Conservation (phyloP, 495 filamentous ascomycete species). For the Polyplosphaeria fusca region DNA sequence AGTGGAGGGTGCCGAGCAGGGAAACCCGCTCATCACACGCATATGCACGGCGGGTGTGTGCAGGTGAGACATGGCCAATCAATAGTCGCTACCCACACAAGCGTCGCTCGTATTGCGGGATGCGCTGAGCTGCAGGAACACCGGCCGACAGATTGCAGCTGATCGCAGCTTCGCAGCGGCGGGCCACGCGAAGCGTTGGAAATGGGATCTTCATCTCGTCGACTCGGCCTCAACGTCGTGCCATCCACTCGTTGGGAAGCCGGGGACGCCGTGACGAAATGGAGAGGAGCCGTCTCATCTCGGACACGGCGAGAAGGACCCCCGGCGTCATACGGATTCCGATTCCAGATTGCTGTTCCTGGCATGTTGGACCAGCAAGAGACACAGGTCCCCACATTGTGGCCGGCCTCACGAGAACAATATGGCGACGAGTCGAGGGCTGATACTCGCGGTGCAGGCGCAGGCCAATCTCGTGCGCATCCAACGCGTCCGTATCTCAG, state of each 20-base stretch:
- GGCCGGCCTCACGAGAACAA: conserved; percentile 27
- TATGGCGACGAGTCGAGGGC: conserved; percentile 8
- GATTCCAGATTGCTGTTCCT: conserved; percentile 26
- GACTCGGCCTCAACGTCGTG: neutral
- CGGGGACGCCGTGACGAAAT: neutral
- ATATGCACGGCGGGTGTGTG: conserved; percentile 36
- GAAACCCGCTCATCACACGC: conserved; percentile 31
- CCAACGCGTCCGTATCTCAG: conserved; percentile 19
- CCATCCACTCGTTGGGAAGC: neutral
- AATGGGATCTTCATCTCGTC: neutral
- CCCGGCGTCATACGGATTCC: conserved; percentile 22
- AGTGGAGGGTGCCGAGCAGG: conserved; percentile 15
- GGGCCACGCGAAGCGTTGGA: conserved; percentile 4
- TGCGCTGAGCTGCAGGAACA: conserved; percentile 35
- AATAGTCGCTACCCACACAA: conserved; percentile 5
- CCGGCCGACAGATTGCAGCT: conserved; percentile 20
- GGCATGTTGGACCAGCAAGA: conserved; percentile 23
- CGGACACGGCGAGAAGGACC: conserved; percentile 14
- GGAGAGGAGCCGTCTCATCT: conserved; percentile 8
- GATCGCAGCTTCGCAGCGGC: conserved; percentile 17
- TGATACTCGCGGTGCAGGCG: conserved; percentile 13
- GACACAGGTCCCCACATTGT: conserved; percentile 28
- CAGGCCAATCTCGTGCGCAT: neutral
- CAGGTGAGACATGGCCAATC: conserved; percentile 32
- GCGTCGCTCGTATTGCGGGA: conserved; percentile 21